Evolutionary conservation across 2,329 filamentous ascomycete species (phyloP).

Genomic region (Phyllosticta citrichinensis): DNA sequence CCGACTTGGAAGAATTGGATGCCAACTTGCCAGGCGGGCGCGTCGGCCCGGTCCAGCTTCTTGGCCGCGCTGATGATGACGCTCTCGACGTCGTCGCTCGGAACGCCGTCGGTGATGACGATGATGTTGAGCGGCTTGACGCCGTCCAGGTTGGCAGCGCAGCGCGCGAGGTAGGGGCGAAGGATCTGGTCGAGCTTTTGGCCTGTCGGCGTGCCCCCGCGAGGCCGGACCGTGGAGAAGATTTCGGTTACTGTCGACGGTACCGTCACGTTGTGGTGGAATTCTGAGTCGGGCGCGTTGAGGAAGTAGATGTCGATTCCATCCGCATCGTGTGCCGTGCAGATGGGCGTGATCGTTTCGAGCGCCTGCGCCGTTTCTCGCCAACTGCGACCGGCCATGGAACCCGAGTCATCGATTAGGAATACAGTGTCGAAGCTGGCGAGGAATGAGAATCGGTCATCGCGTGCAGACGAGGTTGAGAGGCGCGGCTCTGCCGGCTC

Average conservation of each 20-base stretch:
- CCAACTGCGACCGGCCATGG: constrained; percentile 75
- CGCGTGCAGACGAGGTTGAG: constrained; percentile 21
- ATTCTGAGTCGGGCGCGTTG: constrained; percentile 53
- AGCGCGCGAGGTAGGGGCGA: constrained; percentile 55
- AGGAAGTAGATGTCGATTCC: constrained; percentile 90
- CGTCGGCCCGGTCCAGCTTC: constrained; percentile 59
- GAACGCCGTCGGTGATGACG: constrained; percentile 79
- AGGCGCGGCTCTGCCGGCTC: not conserved
- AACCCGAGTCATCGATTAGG: constrained; percentile 83
- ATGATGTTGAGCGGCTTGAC: constrained; percentile 83
- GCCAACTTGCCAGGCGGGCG: constrained; percentile 72
- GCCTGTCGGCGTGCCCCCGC: constrained; percentile 65
- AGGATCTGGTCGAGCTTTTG: constrained; percentile 61
- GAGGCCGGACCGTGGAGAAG: constrained; percentile 58
- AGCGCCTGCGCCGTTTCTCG: constrained; percentile 62
- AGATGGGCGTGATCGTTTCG: constrained; percentile 67
- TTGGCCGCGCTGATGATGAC: constrained; percentile 58
- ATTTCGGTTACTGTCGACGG: constrained; percentile 52
- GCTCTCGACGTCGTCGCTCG: constrained; percentile 67
- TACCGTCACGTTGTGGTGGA: constrained; percentile 56
- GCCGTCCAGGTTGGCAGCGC: constrained; percentile 38
- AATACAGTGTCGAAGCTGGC: constrained; percentile 76
- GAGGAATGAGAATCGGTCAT: constrained; percentile 70
- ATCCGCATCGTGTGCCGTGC: constrained; percentile 67
- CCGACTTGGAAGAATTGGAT: constrained; percentile 97